Conservation (phyloP, 176 grass and related monocot species). For the Thinopyrum elongatum region DNA sequence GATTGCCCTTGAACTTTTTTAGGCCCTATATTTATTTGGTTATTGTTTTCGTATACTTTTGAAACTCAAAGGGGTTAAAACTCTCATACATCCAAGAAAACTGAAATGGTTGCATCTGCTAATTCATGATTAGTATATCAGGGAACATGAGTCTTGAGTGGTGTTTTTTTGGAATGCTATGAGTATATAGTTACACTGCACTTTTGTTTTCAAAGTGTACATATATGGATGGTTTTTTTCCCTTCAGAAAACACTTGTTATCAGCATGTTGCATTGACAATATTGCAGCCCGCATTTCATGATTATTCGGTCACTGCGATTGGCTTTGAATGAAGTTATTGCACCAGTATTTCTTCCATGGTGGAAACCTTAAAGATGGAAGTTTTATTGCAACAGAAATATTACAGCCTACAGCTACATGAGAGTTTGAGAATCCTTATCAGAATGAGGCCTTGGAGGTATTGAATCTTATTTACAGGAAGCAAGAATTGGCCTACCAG, state of each 20-base stretch:
- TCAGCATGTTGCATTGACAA: neutral
- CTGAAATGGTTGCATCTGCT: neutral
- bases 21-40: neutral
- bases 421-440: no score
- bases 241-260: neutral
- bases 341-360: neutral
- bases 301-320: neutral
- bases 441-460: neutral
- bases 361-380: neutral
- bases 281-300: neutral
- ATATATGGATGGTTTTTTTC: neutral
- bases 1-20: no score
- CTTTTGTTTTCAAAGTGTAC: no score
- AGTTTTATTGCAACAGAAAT: neutral
- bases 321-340: neutral
- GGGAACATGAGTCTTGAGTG: no score
- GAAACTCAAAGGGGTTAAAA: neutral
- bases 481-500: neutral
- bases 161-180: no score
- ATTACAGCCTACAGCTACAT: neutral
- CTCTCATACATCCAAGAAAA: neutral
- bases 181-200: no score
- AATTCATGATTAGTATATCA: neutral
- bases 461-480: neutral
- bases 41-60: neutral